Evolutionary conservation across 208 protist genomes (phyloP).

Genomic region (Acanthamoeba healyi): DNA sequence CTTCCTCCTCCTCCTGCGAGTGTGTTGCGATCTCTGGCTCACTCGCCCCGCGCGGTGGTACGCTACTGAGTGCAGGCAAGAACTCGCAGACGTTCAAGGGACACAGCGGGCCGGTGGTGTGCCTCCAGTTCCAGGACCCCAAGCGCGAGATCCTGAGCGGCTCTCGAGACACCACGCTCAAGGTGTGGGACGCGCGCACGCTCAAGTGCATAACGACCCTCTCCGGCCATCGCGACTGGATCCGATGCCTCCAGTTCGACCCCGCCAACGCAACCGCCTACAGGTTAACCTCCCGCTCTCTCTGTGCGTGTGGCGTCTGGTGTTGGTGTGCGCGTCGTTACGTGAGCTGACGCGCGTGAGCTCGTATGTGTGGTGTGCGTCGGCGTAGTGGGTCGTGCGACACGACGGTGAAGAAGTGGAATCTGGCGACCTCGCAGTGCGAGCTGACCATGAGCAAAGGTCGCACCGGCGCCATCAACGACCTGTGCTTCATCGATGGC

Average conservation of each 20-base stretch:
- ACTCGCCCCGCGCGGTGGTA: no score
- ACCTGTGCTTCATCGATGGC: constrained; percentile 52
- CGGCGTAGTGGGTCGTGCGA: constrained; percentile 59
- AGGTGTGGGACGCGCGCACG: constrained; percentile 54
- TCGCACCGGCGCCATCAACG: constrained; percentile 42
- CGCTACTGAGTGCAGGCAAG: constrained; percentile 1
- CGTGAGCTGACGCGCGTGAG: not conserved
- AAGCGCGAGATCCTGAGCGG: constrained; percentile 11
- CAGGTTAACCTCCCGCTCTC: not conserved
- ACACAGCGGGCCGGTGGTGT: constrained; percentile 30
- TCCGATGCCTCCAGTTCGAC: constrained; percentile 19
- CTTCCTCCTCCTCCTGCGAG: not conserved
- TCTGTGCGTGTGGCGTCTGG: not conserved
- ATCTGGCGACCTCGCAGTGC: not conserved
- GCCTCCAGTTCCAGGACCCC: constrained; percentile 48
- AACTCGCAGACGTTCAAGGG: constrained; percentile 52
- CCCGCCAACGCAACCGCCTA: not conserved
- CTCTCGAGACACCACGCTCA: constrained; percentile 29
- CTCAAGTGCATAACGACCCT: constrained; percentile 12
- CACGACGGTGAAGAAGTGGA: constrained; percentile 43
- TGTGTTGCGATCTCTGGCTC: not conserved
- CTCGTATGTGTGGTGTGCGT: not conserved
- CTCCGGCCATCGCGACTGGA: constrained; percentile 17
- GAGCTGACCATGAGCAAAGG: constrained; percentile 33
- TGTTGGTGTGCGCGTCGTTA: not conserved